These are phyloP conservation scores for Inonotus hispidus DNA, from an alignment of 1,284 basidiomycete species.

Conservation along the genomic window DNA sequence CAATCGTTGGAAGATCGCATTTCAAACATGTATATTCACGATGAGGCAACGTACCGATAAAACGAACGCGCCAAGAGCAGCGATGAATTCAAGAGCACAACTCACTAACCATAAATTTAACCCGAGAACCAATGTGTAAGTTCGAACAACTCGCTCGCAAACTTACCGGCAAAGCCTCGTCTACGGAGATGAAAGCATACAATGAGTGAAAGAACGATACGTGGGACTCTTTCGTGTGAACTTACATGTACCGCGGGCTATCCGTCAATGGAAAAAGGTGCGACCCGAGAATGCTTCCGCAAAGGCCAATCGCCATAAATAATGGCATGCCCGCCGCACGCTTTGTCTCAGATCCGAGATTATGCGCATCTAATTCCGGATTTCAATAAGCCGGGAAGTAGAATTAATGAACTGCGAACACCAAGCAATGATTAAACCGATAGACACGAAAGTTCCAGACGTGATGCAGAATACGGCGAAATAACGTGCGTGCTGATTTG, in stretches of 20 bases:
- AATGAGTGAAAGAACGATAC: background rate
- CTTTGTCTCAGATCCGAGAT: constrained; percentile 74
- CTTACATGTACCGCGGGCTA: constrained; percentile 56
- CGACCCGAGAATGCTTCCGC: constrained; percentile 65
- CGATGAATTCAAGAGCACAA: constrained; percentile 55
- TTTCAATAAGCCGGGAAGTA: background rate
- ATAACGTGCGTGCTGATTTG: constrained; percentile 50
- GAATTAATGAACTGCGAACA: constrained; percentile 40
- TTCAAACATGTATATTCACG: background rate
- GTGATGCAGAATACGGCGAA: constrained; percentile 68
- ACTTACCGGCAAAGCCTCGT: constrained; percentile 55
- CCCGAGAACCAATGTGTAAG: background rate
- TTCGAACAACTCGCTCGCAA: background rate
- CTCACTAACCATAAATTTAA: constrained; percentile 33
- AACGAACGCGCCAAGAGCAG: constrained; percentile 44
- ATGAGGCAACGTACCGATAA: constrained; percentile 42
- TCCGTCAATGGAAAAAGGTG: constrained; percentile 64
- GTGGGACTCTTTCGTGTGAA: background rate
- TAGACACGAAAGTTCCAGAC: constrained; percentile 61
- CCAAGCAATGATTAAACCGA: constrained; percentile 69
- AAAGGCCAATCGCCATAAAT: constrained; percentile 73
- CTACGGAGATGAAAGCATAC: constrained; percentile 29
- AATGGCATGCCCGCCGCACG: constrained; percentile 69
- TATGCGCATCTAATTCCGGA: constrained; percentile 54
- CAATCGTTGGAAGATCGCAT: background rate